phyloP scores from a whole-genome alignment of 345 rosid species.

The Durio zibethinus region DNA sequence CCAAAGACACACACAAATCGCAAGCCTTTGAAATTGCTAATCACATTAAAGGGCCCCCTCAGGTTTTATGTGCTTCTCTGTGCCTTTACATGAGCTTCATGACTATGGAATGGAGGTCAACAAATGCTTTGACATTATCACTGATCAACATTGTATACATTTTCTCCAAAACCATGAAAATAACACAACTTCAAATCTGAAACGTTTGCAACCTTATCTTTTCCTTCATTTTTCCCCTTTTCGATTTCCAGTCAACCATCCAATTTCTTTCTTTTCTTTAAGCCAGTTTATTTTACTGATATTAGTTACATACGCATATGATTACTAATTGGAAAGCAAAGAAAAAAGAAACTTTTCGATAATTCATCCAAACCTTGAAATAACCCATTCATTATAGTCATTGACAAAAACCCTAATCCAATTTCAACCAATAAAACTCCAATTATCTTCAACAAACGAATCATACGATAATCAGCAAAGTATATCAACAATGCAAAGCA shows the following conservation, averaged over 20 bases:
- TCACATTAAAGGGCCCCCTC: neutral
- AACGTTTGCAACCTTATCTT: neutral
- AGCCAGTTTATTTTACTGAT: neutral
- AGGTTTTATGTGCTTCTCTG: neutral
- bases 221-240: neutral
- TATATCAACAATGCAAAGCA: conserved; percentile 22
- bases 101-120: neutral
- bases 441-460: neutral
- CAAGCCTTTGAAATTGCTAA: neutral
- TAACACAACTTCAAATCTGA: neutral
- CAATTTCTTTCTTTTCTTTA: neutral
- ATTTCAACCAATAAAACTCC: neutral
- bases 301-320: neutral
- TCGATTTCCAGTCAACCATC: neutral
- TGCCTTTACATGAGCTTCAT: neutral
- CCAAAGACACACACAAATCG: neutral
- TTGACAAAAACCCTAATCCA: conserved; percentile 7
- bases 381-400: neutral
- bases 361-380: neutral
- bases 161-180: neutral
- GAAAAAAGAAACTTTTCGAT: neutral
- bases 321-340: neutral
- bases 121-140: neutral
- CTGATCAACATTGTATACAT: neutral
- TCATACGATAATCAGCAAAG: neutral